Conservation (phyloP, 106 monocot species). For the Dendrobium catenatum region DNA sequence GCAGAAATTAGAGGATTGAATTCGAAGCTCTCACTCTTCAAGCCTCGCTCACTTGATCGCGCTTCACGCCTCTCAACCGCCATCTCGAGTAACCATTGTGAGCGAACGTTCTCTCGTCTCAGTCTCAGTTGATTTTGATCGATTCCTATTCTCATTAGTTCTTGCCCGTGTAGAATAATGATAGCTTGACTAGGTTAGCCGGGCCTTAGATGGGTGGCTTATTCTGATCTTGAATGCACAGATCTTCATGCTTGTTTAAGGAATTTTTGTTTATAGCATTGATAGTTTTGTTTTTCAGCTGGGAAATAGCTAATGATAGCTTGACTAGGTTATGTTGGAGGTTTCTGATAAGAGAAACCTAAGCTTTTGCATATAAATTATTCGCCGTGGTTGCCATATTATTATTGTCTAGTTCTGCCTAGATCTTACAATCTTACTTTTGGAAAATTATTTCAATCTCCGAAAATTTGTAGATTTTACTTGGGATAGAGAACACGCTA, state of each 20-base stretch:
- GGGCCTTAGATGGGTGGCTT: background rate
- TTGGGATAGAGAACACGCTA: background rate
- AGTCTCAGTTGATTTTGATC: background rate
- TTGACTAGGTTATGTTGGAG: background rate
- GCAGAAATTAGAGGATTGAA: no score
- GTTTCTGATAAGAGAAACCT: background rate
- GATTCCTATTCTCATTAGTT: background rate
- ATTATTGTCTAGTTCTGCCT: background rate
- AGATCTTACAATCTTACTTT: background rate
- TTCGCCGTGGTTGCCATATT: background rate
- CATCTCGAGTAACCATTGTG: background rate
- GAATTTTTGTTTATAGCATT: background rate
- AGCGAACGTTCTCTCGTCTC: background rate
- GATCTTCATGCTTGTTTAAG: background rate
- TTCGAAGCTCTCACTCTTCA: no score
- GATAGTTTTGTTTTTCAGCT: background rate
- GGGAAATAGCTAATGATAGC: background rate
- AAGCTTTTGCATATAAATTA: background rate
- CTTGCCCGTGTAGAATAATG: background rate
- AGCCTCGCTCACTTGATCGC: background rate
- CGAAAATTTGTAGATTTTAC: background rate
- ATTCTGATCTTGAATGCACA: background rate
- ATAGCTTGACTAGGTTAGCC: background rate
- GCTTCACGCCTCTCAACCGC: background rate
- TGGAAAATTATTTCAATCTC: background rate